Evolutionary conservation across 2,329 filamentous ascomycete species (phyloP).

Genomic region (Colletotrichum sp.): DNA sequence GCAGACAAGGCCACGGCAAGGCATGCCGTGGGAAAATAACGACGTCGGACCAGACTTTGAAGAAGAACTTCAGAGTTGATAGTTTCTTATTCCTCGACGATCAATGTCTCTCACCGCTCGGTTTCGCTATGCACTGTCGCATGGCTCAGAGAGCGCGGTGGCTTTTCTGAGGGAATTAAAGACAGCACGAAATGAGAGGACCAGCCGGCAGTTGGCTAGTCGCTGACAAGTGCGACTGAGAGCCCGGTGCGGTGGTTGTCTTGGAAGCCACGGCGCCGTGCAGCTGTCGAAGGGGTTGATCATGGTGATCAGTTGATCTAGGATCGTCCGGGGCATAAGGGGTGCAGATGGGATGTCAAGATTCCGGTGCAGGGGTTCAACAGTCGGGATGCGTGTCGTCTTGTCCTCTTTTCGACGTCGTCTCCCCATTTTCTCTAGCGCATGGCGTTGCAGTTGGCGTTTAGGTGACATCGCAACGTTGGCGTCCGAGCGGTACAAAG

Average conservation of each 20-base stretch:
- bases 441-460: constrained; percentile 1
- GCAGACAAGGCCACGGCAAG: not conserved
- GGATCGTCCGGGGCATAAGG: constrained; percentile 10
- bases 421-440: not conserved
- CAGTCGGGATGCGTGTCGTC: not conserved
- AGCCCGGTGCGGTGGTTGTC: not conserved
- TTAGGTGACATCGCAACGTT: not conserved
- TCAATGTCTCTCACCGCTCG: not conserved
- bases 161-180: not conserved
- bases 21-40: not conserved
- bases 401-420: not conserved
- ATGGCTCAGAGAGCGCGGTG: not conserved
- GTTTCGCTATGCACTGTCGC: constrained; percentile 6
- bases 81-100: not conserved
- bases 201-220: not conserved
- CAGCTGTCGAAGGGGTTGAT: constrained; percentile 1
- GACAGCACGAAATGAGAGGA: not conserved
- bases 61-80: not conserved
- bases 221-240: not conserved
- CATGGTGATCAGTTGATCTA: constrained; percentile 14
- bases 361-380: constrained; percentile 1
- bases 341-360: constrained; percentile 8
- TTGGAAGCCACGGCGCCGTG: not conserved
- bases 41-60: not conserved
- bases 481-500: constrained; percentile 1